These are phyloP conservation scores for Ceratobasidium theobromae DNA, from an alignment of 1,284 basidiomycete genomes.

Conservation along the genomic window DNA sequence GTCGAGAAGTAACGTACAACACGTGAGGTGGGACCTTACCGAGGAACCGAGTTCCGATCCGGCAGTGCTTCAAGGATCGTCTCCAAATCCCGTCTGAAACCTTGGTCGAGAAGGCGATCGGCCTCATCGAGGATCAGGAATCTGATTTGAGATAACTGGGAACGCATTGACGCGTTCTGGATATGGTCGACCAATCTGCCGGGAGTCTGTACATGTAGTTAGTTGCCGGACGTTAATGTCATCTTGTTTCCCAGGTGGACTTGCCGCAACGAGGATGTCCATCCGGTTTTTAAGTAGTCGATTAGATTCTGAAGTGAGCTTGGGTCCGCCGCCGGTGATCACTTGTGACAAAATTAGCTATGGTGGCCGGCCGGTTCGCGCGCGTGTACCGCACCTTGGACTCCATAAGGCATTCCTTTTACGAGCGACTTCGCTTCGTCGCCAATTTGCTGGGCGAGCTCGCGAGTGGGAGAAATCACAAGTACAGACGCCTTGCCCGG, in stretches of 20 bases:
- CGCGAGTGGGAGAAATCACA: constrained; percentile 90
- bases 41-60: constrained; percentile 47
- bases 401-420: constrained; percentile 49
- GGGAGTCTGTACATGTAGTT: constrained; percentile 42
- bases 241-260: constrained; percentile 9
- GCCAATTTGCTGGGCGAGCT: constrained; percentile 92
- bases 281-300: constrained; percentile 40
- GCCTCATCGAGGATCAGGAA: constrained; percentile 89
- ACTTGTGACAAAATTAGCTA: constrained; percentile 41
- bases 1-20: constrained; percentile 43
- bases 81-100: constrained; percentile 89
- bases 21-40: constrained; percentile 43
- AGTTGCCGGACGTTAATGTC: constrained; percentile 2
- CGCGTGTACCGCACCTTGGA: constrained; percentile 43
- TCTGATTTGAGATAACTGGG: constrained; percentile 41
- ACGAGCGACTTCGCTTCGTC: constrained; percentile 66
- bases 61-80: constrained; percentile 72
- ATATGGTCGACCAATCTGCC: constrained; percentile 52
- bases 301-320: constrained; percentile 45
- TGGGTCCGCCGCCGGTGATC: constrained; percentile 49
- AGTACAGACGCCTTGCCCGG: constrained; percentile 42
- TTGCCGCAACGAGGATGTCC: constrained; percentile 38
- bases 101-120: constrained; percentile 94
- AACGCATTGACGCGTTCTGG: constrained; percentile 43
- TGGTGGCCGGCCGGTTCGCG: constrained; percentile 37